phyloP scores from a whole-genome alignment of 306 rosid species.

The Dalbergia oliveri region DNA sequence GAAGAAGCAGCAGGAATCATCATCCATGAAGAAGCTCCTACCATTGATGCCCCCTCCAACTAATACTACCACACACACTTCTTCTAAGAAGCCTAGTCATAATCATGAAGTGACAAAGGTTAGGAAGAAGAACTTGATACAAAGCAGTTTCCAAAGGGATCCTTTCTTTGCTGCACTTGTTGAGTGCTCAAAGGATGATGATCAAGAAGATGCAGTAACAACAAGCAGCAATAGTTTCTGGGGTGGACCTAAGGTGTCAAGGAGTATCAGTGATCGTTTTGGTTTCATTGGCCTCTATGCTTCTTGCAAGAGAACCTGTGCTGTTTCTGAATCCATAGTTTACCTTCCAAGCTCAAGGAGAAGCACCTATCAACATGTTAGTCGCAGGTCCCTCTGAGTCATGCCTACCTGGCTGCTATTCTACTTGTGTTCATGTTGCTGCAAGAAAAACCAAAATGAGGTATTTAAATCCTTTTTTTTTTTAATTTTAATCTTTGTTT shows the following conservation, averaged over 20 bases:
- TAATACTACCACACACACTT: conserved; percentile 30
- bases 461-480: conserved; percentile 29
- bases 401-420: background rate
- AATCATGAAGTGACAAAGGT: conserved; percentile 44
- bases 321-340: conserved; percentile 76
- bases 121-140: conserved; percentile 45
- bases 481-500: conserved; percentile 26
- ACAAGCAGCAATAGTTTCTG: conserved; percentile 35
- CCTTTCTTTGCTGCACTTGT: conserved; percentile 89
- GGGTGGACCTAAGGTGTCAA: conserved; percentile 68
- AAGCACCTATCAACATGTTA: conserved; percentile 57
- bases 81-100: conserved; percentile 48
- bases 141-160: conserved; percentile 58
- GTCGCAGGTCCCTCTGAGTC: conserved; percentile 46
- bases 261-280: conserved; percentile 81
- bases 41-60: conserved; percentile 73
- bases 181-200: conserved; percentile 76
- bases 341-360: conserved; percentile 68
- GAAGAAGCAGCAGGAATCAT: conserved; percentile 39
- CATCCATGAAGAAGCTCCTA: conserved; percentile 55
- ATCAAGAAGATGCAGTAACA: conserved; percentile 1
- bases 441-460: conserved; percentile 25
- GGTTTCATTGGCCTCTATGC: conserved; percentile 64
- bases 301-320: conserved; percentile 81
- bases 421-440: conserved; percentile 39